Percentiles rank a stretch among this genome's conserved stretches.
Conservation (phyloP, 768 basidiomycete genomes). For the Pleurotus djamor region DNA sequence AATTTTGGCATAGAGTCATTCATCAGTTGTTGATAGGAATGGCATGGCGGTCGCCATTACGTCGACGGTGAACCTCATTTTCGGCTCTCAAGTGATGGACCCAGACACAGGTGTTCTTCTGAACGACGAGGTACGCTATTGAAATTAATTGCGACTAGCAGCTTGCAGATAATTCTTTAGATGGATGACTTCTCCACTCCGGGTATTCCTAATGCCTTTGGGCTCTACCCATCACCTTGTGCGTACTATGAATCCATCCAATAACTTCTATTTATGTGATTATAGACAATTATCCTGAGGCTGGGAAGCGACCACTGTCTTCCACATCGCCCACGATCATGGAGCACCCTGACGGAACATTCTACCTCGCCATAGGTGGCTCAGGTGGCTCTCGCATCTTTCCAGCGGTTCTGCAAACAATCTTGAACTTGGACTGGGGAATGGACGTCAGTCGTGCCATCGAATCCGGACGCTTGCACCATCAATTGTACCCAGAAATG, state of each 20-base stretch:
- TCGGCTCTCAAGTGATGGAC: conserved; percentile 88
- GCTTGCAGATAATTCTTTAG: conserved; percentile 20
- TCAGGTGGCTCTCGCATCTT: conserved; percentile 90
- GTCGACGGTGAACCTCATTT: conserved; percentile 86
- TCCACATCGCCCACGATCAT: conserved; percentile 82
- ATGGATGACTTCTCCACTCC: conserved; percentile 95
- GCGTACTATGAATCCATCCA: conserved; percentile 15
- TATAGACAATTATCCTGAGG: conserved; percentile 83
- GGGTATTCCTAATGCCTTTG: conserved; percentile 81
- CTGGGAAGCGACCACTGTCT: conserved; percentile 88
- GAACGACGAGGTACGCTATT: conserved; percentile 70
- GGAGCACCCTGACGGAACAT: conserved; percentile 70
- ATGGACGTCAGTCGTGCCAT: conserved; percentile 77
- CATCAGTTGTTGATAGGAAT: conserved; percentile 76
- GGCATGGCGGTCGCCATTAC: conserved; percentile 90
- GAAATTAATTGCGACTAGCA: neutral
- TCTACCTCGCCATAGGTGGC: conserved; percentile 76
- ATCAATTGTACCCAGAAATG: conserved; percentile 73
- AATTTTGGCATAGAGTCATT: conserved; percentile 60
- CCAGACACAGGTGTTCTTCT: conserved; percentile 84
- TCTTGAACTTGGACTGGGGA: conserved; percentile 82
- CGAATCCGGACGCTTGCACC: conserved; percentile 82
- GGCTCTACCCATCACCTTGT: conserved; percentile 82
- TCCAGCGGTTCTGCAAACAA: conserved; percentile 70
- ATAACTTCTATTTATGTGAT: conserved; percentile 2